phyloP scores from a whole-genome alignment of 2,329 filamentous ascomycete species.

The Sporothrix schenckii region DNA sequence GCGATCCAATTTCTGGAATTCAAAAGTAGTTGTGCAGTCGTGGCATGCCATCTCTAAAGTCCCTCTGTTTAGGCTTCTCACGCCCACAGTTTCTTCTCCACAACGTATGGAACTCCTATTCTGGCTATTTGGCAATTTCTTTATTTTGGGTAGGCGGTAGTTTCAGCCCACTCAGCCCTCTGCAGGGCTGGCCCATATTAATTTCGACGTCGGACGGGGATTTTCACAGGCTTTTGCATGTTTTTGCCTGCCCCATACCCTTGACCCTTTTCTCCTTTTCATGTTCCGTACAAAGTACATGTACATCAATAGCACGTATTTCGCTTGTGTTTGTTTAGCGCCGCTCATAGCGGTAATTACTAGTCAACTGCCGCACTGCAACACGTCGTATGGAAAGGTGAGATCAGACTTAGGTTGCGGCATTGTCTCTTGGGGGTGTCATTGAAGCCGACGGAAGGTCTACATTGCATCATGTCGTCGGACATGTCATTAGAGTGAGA shows the following conservation, averaged over 20 bases:
- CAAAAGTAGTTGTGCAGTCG: background rate
- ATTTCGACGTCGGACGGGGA: background rate
- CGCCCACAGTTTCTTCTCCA: background rate
- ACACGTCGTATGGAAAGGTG: background rate
- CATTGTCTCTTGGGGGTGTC: background rate
- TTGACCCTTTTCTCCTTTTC: background rate
- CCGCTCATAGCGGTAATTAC: background rate
- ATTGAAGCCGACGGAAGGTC: no score
- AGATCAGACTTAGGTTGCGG: background rate
- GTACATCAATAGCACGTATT: background rate
- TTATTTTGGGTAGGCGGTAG: background rate
- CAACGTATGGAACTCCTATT: background rate
- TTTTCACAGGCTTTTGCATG: no score
- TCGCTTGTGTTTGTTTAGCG: background rate
- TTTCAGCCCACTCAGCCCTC: slow-evolving; percentile 26
- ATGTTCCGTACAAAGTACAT: background rate
- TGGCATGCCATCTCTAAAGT: background rate
- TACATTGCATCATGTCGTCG: no score
- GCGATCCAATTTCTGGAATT: background rate
- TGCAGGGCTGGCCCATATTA: slow-evolving; percentile 15
- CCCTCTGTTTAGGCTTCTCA: slow-evolving; percentile 12
- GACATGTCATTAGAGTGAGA: background rate
- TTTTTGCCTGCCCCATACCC: background rate
- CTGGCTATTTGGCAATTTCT: background rate
- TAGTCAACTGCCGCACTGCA: background rate